Evolutionary conservation across 306 rosid genomes (phyloP).

Genomic region (Cercis canadensis): DNA sequence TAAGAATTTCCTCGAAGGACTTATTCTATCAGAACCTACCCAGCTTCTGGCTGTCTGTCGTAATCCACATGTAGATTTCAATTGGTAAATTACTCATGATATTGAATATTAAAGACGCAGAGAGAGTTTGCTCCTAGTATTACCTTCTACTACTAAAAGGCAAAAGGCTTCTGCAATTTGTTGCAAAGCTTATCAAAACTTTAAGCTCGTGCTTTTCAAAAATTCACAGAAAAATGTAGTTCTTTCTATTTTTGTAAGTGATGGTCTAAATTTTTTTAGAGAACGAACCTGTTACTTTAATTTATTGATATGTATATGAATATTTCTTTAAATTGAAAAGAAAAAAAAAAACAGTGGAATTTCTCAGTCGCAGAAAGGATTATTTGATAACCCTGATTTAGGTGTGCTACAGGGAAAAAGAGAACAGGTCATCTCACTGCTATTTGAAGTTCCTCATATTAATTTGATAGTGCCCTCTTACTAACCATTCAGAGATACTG

Average conservation of each 20-base stretch:
- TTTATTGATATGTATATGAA: neutral
- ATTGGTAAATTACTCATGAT: neutral
- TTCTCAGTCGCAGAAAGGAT: neutral
- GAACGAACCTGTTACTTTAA: neutral
- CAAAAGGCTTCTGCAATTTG: neutral
- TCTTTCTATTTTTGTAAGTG: neutral
- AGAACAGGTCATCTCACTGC: neutral
- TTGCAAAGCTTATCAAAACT: neutral
- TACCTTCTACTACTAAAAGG: neutral
- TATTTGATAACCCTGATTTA: constrained; percentile 1
- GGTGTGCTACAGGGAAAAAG: neutral
- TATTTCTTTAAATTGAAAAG: neutral
- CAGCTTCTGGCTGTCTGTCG: neutral
- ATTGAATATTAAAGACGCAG: neutral
- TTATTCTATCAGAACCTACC: neutral
- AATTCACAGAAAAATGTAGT: neutral
- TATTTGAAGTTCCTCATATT: neutral
- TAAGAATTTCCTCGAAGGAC: neutral
- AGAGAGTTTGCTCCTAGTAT: neutral
- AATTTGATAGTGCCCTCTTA: neutral
- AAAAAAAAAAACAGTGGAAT: neutral
- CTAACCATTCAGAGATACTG: neutral
- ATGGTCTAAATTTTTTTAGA: neutral
- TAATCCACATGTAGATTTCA: neutral
- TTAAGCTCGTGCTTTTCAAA: neutral